Conservation (phyloP, 2,329 filamentous ascomycete species). For the Talaromyces sp. region DNA sequence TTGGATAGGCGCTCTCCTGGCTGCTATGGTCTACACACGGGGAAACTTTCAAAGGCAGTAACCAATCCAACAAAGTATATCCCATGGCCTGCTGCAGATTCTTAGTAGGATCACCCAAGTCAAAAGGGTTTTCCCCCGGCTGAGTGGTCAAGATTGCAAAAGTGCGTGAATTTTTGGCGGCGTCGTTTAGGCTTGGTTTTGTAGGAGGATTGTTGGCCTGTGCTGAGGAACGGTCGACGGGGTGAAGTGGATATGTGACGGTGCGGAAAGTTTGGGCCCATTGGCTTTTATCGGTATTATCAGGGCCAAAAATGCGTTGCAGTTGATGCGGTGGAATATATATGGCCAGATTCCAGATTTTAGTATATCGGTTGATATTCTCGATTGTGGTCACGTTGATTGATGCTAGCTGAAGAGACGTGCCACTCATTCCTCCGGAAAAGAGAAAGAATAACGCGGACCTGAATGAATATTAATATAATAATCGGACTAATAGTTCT, state of each 20-base stretch:
- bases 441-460: slow-evolving; percentile 76
- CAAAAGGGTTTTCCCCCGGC: slow-evolving; percentile 79
- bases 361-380: slow-evolving; percentile 57
- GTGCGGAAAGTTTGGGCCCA: slow-evolving; percentile 32
- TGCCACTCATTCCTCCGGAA: slow-evolving; percentile 68
- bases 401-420: slow-evolving; percentile 64
- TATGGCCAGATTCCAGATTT: slow-evolving; percentile 70
- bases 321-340: slow-evolving; percentile 40
- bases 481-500: slow-evolving; percentile 13
- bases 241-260: slow-evolving; percentile 36
- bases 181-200: slow-evolving; percentile 21
- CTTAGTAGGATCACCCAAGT: slow-evolving; percentile 58
- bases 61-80: slow-evolving; percentile 65
- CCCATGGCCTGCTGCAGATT: slow-evolving; percentile 86
- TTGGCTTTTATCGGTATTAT: slow-evolving; percentile 23
- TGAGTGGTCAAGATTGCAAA: slow-evolving; percentile 76
- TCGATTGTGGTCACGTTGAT: slow-evolving; percentile 84
- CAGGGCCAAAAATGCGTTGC: slow-evolving; percentile 21
- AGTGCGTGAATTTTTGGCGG: slow-evolving; percentile 53
- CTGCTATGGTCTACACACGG: slow-evolving; percentile 68
- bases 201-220: background rate
- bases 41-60: slow-evolving; percentile 69
- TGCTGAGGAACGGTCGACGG: slow-evolving; percentile 11
- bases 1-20: slow-evolving; percentile 62
- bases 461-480: slow-evolving; percentile 21